Conservation (phyloP, 2,329 filamentous ascomycete genomes). For the Hypocrella siamensis region DNA sequence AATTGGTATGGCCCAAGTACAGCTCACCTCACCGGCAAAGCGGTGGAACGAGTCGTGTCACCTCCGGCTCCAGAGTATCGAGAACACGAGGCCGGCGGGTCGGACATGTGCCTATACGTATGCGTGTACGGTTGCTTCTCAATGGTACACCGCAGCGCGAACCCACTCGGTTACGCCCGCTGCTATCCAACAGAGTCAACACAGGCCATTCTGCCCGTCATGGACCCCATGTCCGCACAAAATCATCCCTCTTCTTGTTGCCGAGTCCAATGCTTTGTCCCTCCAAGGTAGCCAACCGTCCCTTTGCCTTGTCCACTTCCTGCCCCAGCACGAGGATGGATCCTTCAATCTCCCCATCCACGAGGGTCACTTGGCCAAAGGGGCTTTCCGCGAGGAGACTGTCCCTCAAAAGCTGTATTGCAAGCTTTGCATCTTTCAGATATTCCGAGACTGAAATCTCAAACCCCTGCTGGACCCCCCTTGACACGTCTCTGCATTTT, state of each 20-base stretch:
- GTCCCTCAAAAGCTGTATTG: conserved; percentile 32
- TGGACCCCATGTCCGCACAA: conserved; percentile 20
- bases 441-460: conserved; percentile 25
- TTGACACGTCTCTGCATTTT: conserved; percentile 28
- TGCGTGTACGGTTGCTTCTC: not conserved
- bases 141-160: too few relatives aligned
- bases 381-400: conserved; percentile 36
- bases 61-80: too few relatives aligned
- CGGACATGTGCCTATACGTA: too few relatives aligned
- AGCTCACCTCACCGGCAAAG: too few relatives aligned
- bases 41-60: too few relatives aligned
- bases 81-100: too few relatives aligned
- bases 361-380: conserved; percentile 29
- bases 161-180: too few relatives aligned
- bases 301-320: conserved; percentile 25
- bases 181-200: not conserved
- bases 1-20: too few relatives aligned
- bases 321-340: conserved; percentile 30
- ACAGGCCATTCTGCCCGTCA: too few relatives aligned
- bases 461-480: conserved; percentile 32
- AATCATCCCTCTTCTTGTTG: conserved; percentile 32
- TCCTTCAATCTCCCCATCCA: conserved; percentile 35
- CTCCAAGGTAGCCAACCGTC: conserved; percentile 22
- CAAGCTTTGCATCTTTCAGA: conserved; percentile 29
- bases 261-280: conserved; percentile 18